Evolutionary conservation across 768 basidiomycete species (phyloP), one percentile per base, ranked within the genome.

Genomic region (Xanthoconium purpureum): DNA sequence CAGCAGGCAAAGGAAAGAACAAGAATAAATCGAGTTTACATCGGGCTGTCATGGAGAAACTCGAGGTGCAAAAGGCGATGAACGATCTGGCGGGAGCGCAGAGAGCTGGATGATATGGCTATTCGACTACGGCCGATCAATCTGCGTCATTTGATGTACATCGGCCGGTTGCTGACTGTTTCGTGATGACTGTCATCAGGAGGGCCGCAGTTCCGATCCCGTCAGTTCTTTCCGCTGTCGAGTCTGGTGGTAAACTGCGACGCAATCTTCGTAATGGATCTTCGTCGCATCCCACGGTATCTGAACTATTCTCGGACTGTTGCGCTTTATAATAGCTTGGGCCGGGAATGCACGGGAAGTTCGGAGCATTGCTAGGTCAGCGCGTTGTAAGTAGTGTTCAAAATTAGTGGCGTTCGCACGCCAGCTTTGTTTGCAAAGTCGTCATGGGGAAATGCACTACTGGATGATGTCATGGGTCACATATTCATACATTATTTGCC

Each of bases 41-140:
- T 56, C 77, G 84, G 38, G 88, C 89, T 0, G 87, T 91, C 3
- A 75, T 91, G 77, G 88, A 90, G 61, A 80, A 77, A 60, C 67
- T 90, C 24, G 88, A 91, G 69, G 85, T 91, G 8, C 82, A 89
- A 67, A 82, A 82, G 50, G 89, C 88, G 17, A 82, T 84, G 74
- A 77, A 73, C 43, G 86, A 88, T 57, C 58, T 78, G 33, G 69
- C 68, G 28, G 63, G 70, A 45, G 47, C 50, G 6, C 58, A 63
- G 30, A 66, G 57, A 47, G 45, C 42, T 32, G 57, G 50, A 52
- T 73, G 55, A 72, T 46, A 43, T 14, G 18, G 18, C 13, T n/a
- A 6, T 11, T 15, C 12, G 13, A 28, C 20, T 17, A 30, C 11
- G 33, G 20, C 38, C 35, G 49, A 53, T 54, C 42, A 35, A 13